A percentile compares a stretch with the other conserved stretches of the same genome.
These are phyloP conservation scores for Domatiomyces globalis DNA, from an alignment of 2,329 filamentous ascomycete genomes.

Conservation along the genomic window DNA sequence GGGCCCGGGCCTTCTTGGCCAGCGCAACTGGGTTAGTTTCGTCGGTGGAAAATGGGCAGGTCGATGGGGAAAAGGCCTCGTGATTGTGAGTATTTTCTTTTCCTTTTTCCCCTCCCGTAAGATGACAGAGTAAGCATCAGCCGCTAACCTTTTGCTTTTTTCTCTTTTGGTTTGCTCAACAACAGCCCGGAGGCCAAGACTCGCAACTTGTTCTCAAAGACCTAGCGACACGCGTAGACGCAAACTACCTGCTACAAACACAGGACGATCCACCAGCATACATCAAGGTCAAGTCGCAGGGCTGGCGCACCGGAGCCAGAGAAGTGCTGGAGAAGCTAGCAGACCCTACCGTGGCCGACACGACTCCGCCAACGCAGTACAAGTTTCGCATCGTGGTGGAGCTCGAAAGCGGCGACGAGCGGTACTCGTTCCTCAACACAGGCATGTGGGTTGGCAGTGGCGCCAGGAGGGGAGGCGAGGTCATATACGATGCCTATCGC, in stretches of 20 bases:
- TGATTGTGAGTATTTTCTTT: constrained; percentile 27
- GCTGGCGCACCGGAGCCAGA: constrained; percentile 36
- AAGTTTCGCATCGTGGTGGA: constrained; percentile 35
- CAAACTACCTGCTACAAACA: constrained; percentile 36
- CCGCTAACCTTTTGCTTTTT: constrained; percentile 1
- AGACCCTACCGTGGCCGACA: constrained; percentile 31
- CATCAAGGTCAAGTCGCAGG: constrained; percentile 33
- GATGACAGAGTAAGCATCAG: background rate
- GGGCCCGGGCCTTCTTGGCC: constrained; percentile 34
- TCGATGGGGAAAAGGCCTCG: constrained; percentile 38
- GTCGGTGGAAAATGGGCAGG: constrained; percentile 39
- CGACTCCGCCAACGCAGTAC: constrained; percentile 35
- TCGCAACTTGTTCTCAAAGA: constrained; percentile 37
- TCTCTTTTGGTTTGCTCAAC: background rate
- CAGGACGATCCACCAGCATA: constrained; percentile 37
- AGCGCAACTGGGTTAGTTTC: constrained; percentile 38
- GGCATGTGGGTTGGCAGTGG: constrained; percentile 38
- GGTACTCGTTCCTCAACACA: constrained; percentile 36
- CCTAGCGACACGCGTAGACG: constrained; percentile 30
- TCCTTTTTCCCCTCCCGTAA: background rate
- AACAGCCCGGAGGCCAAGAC: constrained; percentile 36
- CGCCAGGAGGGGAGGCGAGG: constrained; percentile 32
- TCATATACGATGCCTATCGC: constrained; percentile 18
- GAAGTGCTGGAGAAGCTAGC: constrained; percentile 35
- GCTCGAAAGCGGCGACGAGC: constrained; percentile 37